Evolutionary conservation across 73 alveolate species (phyloP), one percentile per base, ranked within the genome.

Genomic region (Paramecium octaurelia): DNA sequence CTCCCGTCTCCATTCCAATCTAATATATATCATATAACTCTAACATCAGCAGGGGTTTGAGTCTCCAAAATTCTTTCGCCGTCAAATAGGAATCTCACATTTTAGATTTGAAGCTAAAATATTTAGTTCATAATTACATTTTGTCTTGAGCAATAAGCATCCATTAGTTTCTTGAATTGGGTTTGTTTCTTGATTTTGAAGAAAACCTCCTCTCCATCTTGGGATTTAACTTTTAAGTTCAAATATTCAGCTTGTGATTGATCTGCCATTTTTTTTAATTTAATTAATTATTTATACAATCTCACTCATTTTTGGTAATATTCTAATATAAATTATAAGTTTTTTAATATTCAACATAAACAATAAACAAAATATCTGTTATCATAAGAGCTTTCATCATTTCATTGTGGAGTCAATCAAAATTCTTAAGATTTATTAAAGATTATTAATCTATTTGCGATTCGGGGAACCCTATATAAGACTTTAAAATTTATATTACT

Each of bases 1-100:
- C 84, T 31, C 84, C 84, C 4, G 84, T 64, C 84, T 64, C 84
- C 84, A 64, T 64, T 31, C 84, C 84, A 34, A 64, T 64, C 84
- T 64, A 64, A 31, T 27, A 12, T 5, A 24, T 31, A 64, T 12
- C 2, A 64, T 64, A 64, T 64, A 8, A 34, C 31, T 54, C 9
- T 18, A 54, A 64, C 84, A 64, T 64, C 84, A 64, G 84, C 42
- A 23, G 84, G 84, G 7, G 84, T 64, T 64, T 64, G 12, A 8
- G 84, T 64, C 46, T 64, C 84, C 6, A 64, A n/a, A 3, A 64
- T 64, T 31, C 84, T 27, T 34, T 64, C 84, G 27, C 84, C 84
- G 31, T 64, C 84, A 64, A 64, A 64, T 34, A 64, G n/a, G 84
- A 64, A 64, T 64, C 84, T 64, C 21, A 64, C 84, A 64, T 64